phyloP scores from a whole-genome alignment of 2,329 filamentous ascomycete species.

The Proliferodiscus dingleyae region DNA sequence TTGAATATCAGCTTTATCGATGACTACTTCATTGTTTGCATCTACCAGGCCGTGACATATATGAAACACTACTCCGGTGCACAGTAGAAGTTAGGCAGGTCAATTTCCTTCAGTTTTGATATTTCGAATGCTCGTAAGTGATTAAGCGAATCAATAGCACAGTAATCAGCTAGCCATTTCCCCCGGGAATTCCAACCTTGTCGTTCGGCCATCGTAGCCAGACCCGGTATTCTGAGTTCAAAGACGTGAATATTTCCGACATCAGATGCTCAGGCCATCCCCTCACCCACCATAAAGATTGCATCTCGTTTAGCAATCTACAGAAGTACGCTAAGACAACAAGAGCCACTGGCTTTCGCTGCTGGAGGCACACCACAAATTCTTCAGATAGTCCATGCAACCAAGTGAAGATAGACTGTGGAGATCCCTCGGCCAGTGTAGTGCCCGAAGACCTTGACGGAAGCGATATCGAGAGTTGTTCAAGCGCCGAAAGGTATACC shows the following conservation, averaged over 20 bases:
- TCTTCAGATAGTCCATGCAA: constrained; percentile 15
- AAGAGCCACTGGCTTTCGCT: constrained; percentile 17
- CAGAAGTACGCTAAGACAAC: constrained; percentile 32
- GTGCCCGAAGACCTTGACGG: not conserved
- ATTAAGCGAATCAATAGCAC: too few species aligned
- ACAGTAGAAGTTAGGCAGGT: too few species aligned
- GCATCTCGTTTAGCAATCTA: constrained; percentile 29
- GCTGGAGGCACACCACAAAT: constrained; percentile 26
- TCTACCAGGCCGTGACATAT: too few species aligned
- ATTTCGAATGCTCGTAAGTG: not conserved
- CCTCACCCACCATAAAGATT: constrained; percentile 34
- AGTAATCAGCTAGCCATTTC: too few species aligned
- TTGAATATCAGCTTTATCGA: too few species aligned
- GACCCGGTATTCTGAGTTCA: constrained; percentile 31
- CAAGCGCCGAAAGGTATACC: constrained; percentile 9
- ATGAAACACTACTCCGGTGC: too few species aligned
- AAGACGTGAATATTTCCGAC: constrained; percentile 25
- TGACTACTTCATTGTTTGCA: too few species aligned
- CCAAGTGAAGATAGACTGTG: constrained; percentile 14
- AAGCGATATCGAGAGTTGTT: constrained; percentile 5
- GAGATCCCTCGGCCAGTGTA: constrained; percentile 3
- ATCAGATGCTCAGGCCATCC: constrained; percentile 34
- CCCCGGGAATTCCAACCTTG: constrained; percentile 18
- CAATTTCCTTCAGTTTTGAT: too few species aligned
- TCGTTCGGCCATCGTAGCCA: constrained; percentile 32